A percentile compares a stretch with the other conserved stretches of the same genome.
Conservation (phyloP, 2,329 filamentous ascomycete genomes). For the Fusarium euwallaceae region DNA sequence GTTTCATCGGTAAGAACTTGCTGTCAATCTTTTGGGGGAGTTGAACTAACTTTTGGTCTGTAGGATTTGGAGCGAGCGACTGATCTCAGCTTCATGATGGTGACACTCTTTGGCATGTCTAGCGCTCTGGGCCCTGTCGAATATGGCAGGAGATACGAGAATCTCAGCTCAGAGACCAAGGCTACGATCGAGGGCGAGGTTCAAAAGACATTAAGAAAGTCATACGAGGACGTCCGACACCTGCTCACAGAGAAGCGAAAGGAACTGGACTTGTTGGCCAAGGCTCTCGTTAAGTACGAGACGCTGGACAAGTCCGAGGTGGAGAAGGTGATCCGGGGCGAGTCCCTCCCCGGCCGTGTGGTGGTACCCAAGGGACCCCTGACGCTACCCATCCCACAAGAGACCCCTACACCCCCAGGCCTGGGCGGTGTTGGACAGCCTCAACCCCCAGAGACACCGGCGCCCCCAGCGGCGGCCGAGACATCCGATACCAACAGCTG, state of each 20-base stretch:
- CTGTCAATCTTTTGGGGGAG: background rate
- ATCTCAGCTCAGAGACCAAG: slow-evolving; percentile 88
- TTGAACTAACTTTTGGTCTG: slow-evolving; percentile 44
- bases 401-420: slow-evolving; percentile 52
- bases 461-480: slow-evolving; percentile 51
- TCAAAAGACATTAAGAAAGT: slow-evolving; percentile 84
- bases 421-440: slow-evolving; percentile 52
- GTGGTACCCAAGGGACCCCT: slow-evolving; percentile 67
- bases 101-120: slow-evolving; percentile 92
- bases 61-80: slow-evolving; percentile 90
- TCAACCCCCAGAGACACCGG: slow-evolving; percentile 51
- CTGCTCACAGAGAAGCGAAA: slow-evolving; percentile 81
- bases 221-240: slow-evolving; percentile 77
- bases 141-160: slow-evolving; percentile 82
- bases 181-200: slow-evolving; percentile 90
- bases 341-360: slow-evolving; percentile 78
- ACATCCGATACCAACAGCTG: slow-evolving; percentile 44
- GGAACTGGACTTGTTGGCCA: slow-evolving; percentile 88
- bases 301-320: slow-evolving; percentile 91
- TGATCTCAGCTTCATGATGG: slow-evolving; percentile 85
- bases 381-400: slow-evolving; percentile 54
- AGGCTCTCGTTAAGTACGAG: slow-evolving; percentile 94
- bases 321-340: slow-evolving; percentile 87
- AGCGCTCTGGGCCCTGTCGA: slow-evolving; percentile 90
- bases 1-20: slow-evolving; percentile 76